Base-by-base conservation (phyloP, 148 eudicot genomes). In the Amaranthus cruentus region DNA sequence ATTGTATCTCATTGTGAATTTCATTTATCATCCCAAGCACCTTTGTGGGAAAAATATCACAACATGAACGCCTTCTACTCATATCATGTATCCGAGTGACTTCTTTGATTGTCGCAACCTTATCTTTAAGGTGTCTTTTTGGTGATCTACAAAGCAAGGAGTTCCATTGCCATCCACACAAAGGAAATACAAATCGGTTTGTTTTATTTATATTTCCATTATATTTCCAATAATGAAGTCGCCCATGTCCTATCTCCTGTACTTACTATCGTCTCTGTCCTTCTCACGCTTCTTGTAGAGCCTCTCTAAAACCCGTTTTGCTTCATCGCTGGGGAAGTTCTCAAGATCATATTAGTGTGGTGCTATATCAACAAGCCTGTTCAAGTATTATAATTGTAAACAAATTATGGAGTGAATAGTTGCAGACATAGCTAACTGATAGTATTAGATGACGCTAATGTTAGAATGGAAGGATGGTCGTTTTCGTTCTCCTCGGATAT, bases 401-500 rank as follows among this genome's bases (percentile, higher is more conserved):
- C 59, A 42, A 9, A 14, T 18, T 9, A 1, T 18, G 59, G 59
- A 9, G n/a, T 10, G 3, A 0, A 10, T 6, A 42, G 14, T 49
- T 44, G 56, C 15, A 44, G 18, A 63, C 9, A 11, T 21, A 50
- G 12, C 14, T 7, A n/a, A 2, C 18, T 9, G 47, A 49, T 7
- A 21, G 47, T 65, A 18, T 44, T 46, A 42, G 68, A 79, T 54
- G 47, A 62, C 47, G 15, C 2, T 52, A 11, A 7, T 4, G 50
- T 7, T 47, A 43, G 43, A 3, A 67, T 43, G 66, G 54, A 71
- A 57, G 65, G 48, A 46, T 8, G 47, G 61, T 76, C 96, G 18
- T 86, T 57, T 90, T 97, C 99, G 92, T 82, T 95, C 99, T 13
- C 99, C 99, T 71, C 92, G 90, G 66, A 95, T 73, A 85, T 95